Conservation (phyloP, 108 stramenopile species). For the Pseudonitzschia multiseries region DNA sequence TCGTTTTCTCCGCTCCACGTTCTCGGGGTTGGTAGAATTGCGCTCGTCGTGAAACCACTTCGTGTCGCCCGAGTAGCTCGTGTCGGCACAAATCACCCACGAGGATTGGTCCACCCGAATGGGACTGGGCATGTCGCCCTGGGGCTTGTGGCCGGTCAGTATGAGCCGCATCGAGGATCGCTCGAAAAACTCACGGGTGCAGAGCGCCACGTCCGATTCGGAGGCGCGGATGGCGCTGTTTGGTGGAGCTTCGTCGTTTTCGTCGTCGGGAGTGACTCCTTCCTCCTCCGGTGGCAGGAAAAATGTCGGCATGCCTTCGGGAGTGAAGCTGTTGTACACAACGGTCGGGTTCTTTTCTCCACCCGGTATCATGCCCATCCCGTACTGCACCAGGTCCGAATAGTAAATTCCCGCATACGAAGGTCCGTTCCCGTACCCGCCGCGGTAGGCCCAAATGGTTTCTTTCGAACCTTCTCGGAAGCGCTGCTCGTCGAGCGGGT, state of each 20-base stretch:
- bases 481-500: not conserved
- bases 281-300: conserved; percentile 41
- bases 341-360: conserved; percentile 61
- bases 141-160: conserved; percentile 78
- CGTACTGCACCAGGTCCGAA: conserved; percentile 69
- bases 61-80: conserved; percentile 79
- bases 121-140: conserved; percentile 77
- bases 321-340: conserved; percentile 70
- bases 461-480: conserved; percentile 9
- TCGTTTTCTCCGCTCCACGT: not conserved
- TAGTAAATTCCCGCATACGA: conserved; percentile 16
- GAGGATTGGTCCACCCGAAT: conserved; percentile 47
- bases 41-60: conserved; percentile 42
- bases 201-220: conserved; percentile 28
- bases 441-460: conserved; percentile 58
- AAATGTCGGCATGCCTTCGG: conserved; percentile 60
- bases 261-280: not conserved
- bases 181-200: conserved; percentile 49
- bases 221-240: not conserved
- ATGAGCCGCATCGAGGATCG: conserved; percentile 48
- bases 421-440: conserved; percentile 56
- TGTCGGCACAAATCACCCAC: conserved; percentile 72
- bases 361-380: conserved; percentile 77
- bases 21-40: conserved; percentile 12
- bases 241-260: not conserved